Evolutionary conservation across 164 flowering plant species (phyloP).

Genomic region (Macadamia tetraphylla): DNA sequence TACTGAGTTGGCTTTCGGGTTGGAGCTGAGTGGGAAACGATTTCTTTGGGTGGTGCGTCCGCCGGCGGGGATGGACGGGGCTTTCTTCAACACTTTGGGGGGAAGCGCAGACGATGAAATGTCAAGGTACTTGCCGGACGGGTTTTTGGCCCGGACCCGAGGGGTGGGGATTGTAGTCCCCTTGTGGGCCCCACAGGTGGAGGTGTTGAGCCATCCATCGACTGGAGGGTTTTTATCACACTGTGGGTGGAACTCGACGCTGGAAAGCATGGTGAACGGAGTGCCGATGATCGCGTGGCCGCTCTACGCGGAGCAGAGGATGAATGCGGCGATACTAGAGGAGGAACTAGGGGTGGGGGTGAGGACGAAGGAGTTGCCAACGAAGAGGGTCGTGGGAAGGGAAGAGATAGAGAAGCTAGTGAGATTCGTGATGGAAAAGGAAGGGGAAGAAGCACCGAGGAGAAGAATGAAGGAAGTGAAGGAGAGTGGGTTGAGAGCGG

Average conservation of each 20-base stretch:
- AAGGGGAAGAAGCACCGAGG: conserved; percentile 20
- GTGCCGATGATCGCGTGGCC: conserved; percentile 61
- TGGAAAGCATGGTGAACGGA: conserved; percentile 39
- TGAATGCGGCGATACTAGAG: conserved; percentile 41
- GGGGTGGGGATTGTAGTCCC: conserved; percentile 32
- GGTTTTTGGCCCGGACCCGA: conserved; percentile 33
- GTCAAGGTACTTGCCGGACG: conserved; percentile 31
- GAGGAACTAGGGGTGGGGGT: conserved; percentile 37
- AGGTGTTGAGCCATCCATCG: conserved; percentile 34
- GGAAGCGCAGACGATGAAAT: conserved; percentile 12
- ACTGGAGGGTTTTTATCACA: conserved; percentile 45
- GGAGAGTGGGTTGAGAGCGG: conserved; percentile 13
- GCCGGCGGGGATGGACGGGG: conserved; percentile 15
- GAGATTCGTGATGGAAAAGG: conserved; percentile 28
- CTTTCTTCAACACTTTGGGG: conserved; percentile 17
- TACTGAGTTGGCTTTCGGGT: conserved; percentile 43
- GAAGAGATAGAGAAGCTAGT: conserved; percentile 36
- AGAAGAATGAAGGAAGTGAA: conserved; percentile 18
- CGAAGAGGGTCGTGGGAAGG: conserved; percentile 14
- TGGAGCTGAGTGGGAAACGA: conserved; percentile 41
- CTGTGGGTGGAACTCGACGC: conserved; percentile 54
- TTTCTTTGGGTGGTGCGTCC: conserved; percentile 40
- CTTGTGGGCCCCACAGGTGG: conserved; percentile 43
- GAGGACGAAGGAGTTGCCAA: conserved; percentile 6
- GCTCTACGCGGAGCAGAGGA: conserved; percentile 48